phyloP scores from a whole-genome alignment of 345 rosid genomes.

The Ceriops tagal region DNA sequence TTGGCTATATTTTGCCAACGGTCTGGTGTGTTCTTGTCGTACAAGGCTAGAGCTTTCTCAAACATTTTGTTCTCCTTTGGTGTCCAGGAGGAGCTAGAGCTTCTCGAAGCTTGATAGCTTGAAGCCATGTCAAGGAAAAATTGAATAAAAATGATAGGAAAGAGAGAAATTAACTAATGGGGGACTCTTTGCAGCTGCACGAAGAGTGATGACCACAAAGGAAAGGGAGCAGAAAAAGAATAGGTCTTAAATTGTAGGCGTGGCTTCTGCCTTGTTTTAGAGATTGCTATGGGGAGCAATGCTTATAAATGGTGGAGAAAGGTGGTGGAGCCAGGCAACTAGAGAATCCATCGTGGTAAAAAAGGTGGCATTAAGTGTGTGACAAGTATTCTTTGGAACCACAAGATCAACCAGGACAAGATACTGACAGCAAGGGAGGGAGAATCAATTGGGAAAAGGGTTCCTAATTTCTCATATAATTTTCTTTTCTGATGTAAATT shows the following conservation, averaged over 20 bases:
- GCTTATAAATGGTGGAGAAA: conserved; percentile 18
- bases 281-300: neutral
- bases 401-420: conserved; percentile 17
- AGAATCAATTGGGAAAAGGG: conserved; percentile 10
- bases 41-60: conserved; percentile 47
- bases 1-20: conserved; percentile 54
- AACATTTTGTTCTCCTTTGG: conserved; percentile 51
- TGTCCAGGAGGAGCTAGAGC: conserved; percentile 38
- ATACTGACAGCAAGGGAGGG: neutral
- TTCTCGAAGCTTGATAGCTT: conserved; percentile 25
- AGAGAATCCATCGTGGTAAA: conserved; percentile 21
- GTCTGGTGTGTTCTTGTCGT: conserved; percentile 53
- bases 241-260: neutral
- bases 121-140: conserved; percentile 31
- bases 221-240: too few relatives aligned
- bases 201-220: too few relatives aligned
- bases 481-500: neutral
- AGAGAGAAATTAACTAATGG: neutral
- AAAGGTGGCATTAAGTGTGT: conserved; percentile 15
- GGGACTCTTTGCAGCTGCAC: too few relatives aligned
- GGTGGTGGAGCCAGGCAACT: conserved; percentile 18
- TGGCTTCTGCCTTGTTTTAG: conserved; percentile 4
- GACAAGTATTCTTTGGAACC: conserved; percentile 31
- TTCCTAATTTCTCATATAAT: neutral
- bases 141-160: neutral